phyloP scores from a whole-genome alignment of 2,329 filamentous ascomycete species.

The Talaromyces rugulosus region DNA sequence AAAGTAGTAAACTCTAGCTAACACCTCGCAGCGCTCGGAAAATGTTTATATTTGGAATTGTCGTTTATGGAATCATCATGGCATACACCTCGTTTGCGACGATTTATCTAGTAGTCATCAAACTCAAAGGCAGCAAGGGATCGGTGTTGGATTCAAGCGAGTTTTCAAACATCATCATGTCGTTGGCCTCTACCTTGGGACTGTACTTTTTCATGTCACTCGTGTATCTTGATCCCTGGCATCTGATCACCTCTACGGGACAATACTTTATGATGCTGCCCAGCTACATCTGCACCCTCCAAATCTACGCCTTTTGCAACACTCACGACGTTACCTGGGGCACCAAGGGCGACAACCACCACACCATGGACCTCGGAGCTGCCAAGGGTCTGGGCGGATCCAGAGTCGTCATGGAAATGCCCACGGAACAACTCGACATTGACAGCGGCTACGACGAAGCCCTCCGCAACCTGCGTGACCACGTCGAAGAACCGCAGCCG shows the following conservation, averaged over 20 bases:
- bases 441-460: conserved; percentile 97
- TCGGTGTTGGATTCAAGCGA: conserved; percentile 74
- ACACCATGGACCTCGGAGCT: conserved; percentile 85
- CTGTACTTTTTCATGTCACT: conserved; percentile 96
- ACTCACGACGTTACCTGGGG: conserved; percentile 99
- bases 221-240: conserved; percentile 96
- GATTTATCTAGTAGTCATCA: conserved; percentile 82
- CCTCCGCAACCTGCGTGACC: conserved; percentile 88
- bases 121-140: conserved; percentile 53
- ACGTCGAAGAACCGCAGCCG: conserved; percentile 70
- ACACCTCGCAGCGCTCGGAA: conserved; percentile 62
- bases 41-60: conserved; percentile 81
- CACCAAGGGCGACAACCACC: conserved; percentile 95
- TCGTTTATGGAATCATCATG: conserved; percentile 94
- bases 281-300: conserved; percentile 91
- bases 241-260: conserved; percentile 88
- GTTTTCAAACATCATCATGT: conserved; percentile 92
- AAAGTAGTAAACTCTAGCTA: neutral
- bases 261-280: conserved; percentile 94
- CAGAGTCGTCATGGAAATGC: conserved; percentile 95
- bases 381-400: conserved; percentile 71
- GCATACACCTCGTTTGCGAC: conserved; percentile 86
- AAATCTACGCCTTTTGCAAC: conserved; percentile 99
- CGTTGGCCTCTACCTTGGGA: conserved; percentile 80
- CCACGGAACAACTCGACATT: conserved; percentile 94